Evolutionary conservation across 2,329 filamentous ascomycete species (phyloP).

Genomic region (Seiridium unicorne): DNA sequence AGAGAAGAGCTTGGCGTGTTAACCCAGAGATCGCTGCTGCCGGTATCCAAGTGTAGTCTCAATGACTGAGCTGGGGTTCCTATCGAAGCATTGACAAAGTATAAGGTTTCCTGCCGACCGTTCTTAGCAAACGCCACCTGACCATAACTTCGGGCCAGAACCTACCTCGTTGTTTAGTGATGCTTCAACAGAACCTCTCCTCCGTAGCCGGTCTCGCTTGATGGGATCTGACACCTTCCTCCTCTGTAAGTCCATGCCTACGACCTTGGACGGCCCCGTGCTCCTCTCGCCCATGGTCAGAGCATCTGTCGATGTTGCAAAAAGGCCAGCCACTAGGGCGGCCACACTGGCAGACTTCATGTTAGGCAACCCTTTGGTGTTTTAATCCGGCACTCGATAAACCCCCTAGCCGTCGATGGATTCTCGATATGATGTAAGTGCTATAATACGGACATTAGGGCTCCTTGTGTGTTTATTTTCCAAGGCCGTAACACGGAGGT

Average conservation of each 20-base stretch:
- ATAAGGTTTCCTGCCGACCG: constrained; percentile 52
- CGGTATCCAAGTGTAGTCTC: constrained; percentile 64
- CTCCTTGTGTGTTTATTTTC: background rate
- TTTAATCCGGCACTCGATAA: background rate
- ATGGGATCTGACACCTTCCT: constrained; percentile 37
- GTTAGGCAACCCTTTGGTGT: background rate
- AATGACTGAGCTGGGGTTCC: constrained; percentile 61
- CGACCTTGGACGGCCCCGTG: constrained; percentile 35
- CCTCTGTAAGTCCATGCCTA: constrained; percentile 44
- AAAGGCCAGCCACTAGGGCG: constrained; percentile 23
- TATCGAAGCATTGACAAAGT: constrained; percentile 61
- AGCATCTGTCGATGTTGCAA: constrained; percentile 21
- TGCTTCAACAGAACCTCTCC: constrained; percentile 42
- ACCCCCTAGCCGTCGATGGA: constrained; percentile 11
- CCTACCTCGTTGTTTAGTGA: constrained; percentile 56
- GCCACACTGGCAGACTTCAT: constrained; percentile 20
- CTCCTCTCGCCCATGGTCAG: constrained; percentile 21
- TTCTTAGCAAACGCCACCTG: constrained; percentile 17
- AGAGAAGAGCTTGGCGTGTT: constrained; percentile 63
- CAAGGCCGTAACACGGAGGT: constrained; percentile 2
- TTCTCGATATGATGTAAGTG: constrained; percentile 9
- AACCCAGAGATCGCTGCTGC: constrained; percentile 69
- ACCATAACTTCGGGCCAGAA: background rate
- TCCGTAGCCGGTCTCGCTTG: constrained; percentile 42
- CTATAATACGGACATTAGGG: constrained; percentile 19